These are phyloP conservation scores for Cystobasidiaceae sp. DNA, from an alignment of 1,284 basidiomycete genomes.

Conservation along the genomic window DNA sequence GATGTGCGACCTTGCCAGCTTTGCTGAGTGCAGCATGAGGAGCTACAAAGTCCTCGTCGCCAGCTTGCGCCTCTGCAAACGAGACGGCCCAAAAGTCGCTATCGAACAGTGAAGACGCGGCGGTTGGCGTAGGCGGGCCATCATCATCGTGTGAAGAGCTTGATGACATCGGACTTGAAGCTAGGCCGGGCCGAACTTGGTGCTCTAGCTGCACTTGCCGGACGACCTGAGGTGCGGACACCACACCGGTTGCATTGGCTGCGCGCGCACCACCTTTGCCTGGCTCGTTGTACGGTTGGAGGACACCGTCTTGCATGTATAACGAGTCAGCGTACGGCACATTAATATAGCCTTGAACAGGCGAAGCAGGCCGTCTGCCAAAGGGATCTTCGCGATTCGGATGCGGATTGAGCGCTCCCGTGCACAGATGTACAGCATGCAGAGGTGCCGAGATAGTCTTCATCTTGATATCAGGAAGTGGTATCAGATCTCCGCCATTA, in stretches of 20 bases:
- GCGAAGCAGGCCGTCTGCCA: slow-evolving; percentile 19
- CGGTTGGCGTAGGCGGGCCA: not conserved
- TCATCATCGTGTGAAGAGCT: slow-evolving; percentile 7
- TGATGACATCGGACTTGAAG: too few species aligned
- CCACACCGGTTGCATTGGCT: too few species aligned
- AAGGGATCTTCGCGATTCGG: slow-evolving; percentile 12
- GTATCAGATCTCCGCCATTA: not conserved
- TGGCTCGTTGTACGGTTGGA: too few species aligned
- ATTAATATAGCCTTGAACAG: slow-evolving; percentile 16
- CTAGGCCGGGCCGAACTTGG: too few species aligned
- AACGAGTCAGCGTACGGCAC: not conserved
- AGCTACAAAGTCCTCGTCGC: slow-evolving; percentile 1
- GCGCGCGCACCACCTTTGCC: too few species aligned
- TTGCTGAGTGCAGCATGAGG: slow-evolving; percentile 13
- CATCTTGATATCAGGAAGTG: not conserved
- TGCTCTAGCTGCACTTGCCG: too few species aligned
- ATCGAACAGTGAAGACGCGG: not conserved
- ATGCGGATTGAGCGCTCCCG: not conserved
- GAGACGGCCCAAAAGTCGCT: slow-evolving; percentile 10
- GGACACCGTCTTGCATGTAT: too few species aligned
- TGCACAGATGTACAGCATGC: slow-evolving; percentile 3
- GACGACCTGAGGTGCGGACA: too few species aligned
- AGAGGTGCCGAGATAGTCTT: not conserved
- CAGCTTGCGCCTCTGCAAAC: slow-evolving; percentile 14
- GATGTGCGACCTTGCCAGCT: not conserved